Evolutionary conservation across 345 rosid species (phyloP).

Genomic region (Gossypium longicalyx): DNA sequence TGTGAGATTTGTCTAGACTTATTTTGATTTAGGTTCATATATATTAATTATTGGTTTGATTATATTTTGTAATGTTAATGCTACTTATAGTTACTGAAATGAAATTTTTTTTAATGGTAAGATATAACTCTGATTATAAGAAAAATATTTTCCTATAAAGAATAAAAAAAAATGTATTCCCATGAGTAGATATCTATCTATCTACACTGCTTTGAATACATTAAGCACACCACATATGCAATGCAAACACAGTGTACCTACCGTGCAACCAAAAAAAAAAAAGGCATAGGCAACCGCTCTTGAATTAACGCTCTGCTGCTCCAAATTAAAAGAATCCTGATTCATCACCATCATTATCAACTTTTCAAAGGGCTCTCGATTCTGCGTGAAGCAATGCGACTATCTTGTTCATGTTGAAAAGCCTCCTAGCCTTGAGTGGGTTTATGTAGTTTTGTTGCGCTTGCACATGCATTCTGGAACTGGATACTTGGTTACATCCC

Average conservation of each 20-base stretch:
- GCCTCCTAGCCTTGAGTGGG: not conserved
- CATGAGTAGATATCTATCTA: not conserved
- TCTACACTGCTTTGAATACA: not conserved
- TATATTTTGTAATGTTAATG: no score
- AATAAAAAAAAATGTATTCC: not conserved
- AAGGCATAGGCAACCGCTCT: not conserved
- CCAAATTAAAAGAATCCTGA: not conserved
- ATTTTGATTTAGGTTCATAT: no score
- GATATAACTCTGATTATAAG: no score
- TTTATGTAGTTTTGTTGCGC: slow-evolving; percentile 9
- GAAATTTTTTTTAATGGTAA: no score
- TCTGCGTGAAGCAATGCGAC: not conserved
- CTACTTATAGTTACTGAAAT: no score
- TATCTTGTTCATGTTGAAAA: not conserved
- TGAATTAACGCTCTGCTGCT: not conserved
- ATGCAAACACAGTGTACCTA: not conserved
- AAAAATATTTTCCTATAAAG: not conserved
- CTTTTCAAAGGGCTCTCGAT: slow-evolving; percentile 9
- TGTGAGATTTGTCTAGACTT: no score
- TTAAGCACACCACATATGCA: not conserved
- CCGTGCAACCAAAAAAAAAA: not conserved
- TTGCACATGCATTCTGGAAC: slow-evolving; percentile 89
- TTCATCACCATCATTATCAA: not conserved
- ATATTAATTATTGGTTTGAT: no score
- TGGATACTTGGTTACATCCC: slow-evolving; percentile 87